Percentiles rank a stretch among this genome's conserved stretches.
Conservation (phyloP, 2,329 filamentous ascomycete genomes). For the Neonectria neomacrospora region DNA sequence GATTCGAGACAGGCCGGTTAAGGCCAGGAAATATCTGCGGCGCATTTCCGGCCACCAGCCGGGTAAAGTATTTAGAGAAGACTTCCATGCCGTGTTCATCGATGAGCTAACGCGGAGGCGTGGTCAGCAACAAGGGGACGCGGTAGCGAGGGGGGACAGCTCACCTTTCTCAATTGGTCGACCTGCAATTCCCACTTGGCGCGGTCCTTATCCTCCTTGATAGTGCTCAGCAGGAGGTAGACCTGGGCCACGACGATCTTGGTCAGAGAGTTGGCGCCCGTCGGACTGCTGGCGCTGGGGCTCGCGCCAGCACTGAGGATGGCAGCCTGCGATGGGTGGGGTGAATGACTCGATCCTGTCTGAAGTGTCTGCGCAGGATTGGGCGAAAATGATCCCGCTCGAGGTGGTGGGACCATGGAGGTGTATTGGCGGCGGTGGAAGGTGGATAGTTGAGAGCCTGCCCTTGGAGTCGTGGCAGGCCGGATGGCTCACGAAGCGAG, state of each 20-base stretch:
- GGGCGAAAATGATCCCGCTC: conserved; percentile 73
- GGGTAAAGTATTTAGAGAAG: conserved; percentile 94
- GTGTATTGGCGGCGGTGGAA: conserved; percentile 50
- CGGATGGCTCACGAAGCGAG: conserved; percentile 47
- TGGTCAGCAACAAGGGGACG: conserved; percentile 35
- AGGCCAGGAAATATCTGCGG: conserved; percentile 87
- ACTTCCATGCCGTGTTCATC: conserved; percentile 99
- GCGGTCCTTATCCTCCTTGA: conserved; percentile 92
- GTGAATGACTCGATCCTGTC: conserved; percentile 66
- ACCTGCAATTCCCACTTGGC: conserved; percentile 93
- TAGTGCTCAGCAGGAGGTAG: conserved; percentile 90
- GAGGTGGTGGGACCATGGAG: conserved; percentile 69
- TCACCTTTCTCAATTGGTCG: conserved; percentile 91
- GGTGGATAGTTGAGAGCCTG: conserved; percentile 50
- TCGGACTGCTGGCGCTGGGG: conserved; percentile 71
- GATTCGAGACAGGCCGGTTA: conserved; percentile 77
- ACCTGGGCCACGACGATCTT: conserved; percentile 97
- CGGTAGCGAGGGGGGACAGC: conserved; percentile 37
- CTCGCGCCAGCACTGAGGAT: conserved; percentile 69
- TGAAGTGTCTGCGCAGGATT: conserved; percentile 68
- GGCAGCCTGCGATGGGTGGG: conserved; percentile 67
- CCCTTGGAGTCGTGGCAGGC: conserved; percentile 50
- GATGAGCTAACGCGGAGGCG: conserved; percentile 72
- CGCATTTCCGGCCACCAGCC: conserved; percentile 91
- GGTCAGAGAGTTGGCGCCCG: conserved; percentile 74